Percentiles rank a stretch among this genome's conserved stretches.
Conservation (phyloP, 2,329 filamentous ascomycete genomes). For the Cadophora sp. region DNA sequence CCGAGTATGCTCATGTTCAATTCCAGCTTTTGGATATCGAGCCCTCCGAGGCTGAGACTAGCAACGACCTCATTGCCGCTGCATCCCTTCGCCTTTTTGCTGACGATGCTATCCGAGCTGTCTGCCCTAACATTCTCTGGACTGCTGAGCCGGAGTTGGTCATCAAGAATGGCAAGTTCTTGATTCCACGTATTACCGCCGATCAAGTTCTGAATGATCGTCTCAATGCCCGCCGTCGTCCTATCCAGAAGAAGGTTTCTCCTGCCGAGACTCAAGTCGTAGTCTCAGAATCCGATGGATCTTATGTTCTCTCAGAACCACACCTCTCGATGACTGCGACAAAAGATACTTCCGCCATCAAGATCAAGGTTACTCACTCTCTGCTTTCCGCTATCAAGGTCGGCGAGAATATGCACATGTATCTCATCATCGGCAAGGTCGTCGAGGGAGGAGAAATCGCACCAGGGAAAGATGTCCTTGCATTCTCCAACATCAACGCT, state of each 20-base stretch:
- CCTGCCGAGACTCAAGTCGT: constrained; percentile 21
- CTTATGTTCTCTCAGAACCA: constrained; percentile 20
- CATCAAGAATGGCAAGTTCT: constrained; percentile 23
- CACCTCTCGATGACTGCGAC: constrained; percentile 19
- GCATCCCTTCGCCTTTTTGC: constrained; percentile 23
- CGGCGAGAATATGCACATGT: constrained; percentile 24
- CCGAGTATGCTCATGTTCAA: constrained; percentile 25
- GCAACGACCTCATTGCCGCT: constrained; percentile 25
- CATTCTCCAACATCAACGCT: constrained; percentile 23
- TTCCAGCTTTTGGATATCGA: constrained; percentile 26
- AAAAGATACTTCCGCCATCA: constrained; percentile 16
- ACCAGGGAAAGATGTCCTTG: constrained; percentile 25
- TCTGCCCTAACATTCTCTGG: constrained; percentile 26
- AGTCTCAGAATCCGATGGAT: constrained; percentile 16
- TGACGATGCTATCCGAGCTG: constrained; percentile 22
- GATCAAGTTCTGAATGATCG: constrained; percentile 22
- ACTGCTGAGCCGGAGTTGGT: constrained; percentile 23
- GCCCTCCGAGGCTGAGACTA: constrained; percentile 21
- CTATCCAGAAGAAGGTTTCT: constrained; percentile 24
- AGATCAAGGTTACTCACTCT: constrained; percentile 26
- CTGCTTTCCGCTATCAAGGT: constrained; percentile 22
- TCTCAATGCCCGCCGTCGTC: constrained; percentile 22
- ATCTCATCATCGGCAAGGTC: constrained; percentile 25
- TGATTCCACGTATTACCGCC: constrained; percentile 25
- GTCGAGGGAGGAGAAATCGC: constrained; percentile 20